Percentiles rank a stretch among this genome's conserved stretches.
Conservation (phyloP, 169 alveolate species). For the Eimeria maxima region DNA sequence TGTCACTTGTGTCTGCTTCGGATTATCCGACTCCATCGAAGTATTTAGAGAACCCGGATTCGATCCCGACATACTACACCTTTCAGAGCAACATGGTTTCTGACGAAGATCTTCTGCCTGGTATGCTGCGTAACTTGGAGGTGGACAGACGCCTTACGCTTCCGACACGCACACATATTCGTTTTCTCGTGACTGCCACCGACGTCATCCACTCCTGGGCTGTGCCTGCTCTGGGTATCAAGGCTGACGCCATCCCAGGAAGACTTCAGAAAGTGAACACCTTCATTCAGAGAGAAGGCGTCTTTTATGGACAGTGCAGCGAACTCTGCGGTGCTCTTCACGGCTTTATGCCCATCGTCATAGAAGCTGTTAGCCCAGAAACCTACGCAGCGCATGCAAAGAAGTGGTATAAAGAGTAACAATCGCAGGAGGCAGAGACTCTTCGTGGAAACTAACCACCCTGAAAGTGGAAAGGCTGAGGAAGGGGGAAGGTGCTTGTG, state of each 20-base stretch:
- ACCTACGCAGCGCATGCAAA: slow-evolving; percentile 96
- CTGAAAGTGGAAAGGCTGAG: too few species aligned
- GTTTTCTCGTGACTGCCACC: slow-evolving; percentile 92
- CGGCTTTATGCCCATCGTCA: slow-evolving; percentile 96
- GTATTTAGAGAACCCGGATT: slow-evolving; percentile 84
- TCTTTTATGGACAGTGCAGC: slow-evolving; percentile 95
- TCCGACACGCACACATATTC: slow-evolving; percentile 94
- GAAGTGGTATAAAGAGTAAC: slow-evolving; percentile 93
- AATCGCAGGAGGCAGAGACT: too few species aligned
- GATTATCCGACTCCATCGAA: slow-evolving; percentile 83
- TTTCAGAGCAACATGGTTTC: slow-evolving; percentile 89
- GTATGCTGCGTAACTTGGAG: slow-evolving; percentile 93
- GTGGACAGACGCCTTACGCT: slow-evolving; percentile 93
- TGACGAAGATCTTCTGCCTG: slow-evolving; percentile 86
- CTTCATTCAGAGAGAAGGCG: slow-evolving; percentile 95
- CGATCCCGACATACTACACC: slow-evolving; percentile 86
- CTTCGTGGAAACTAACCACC: too few species aligned
- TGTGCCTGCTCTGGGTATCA: slow-evolving; percentile 90
- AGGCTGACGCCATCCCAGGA: slow-evolving; percentile 96
- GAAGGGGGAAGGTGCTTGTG: too few species aligned
- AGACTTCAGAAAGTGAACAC: slow-evolving; percentile 91
- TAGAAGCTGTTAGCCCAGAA: slow-evolving; percentile 94
- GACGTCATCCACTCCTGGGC: slow-evolving; percentile 89
- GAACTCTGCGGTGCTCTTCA: slow-evolving; percentile 96
- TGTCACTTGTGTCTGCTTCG: slow-evolving; percentile 71